These are phyloP conservation scores for Talaromyces sp. DNA, from an alignment of 2,329 filamentous ascomycete species.

Conservation along the genomic window DNA sequence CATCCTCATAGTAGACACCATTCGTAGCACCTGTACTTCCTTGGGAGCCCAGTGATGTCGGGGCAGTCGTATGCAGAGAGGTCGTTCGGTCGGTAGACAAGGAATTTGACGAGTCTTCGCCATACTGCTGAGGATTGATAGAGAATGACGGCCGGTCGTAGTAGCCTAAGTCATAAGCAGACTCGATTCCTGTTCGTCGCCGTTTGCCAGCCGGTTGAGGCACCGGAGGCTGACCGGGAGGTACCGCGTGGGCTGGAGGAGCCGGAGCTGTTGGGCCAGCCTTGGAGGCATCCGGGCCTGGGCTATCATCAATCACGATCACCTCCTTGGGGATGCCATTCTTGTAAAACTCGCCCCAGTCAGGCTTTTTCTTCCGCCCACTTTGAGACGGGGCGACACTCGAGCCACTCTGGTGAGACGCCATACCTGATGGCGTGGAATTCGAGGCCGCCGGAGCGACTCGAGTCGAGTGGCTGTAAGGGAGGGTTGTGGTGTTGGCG, in stretches of 20 bases:
- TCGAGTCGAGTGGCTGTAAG: constrained; percentile 40
- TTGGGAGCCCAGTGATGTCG: constrained; percentile 78
- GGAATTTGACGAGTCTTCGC: constrained; percentile 68
- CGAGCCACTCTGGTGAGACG: constrained; percentile 43
- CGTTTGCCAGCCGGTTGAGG: constrained; percentile 64
- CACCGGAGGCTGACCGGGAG: constrained; percentile 32
- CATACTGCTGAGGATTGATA: constrained; percentile 71
- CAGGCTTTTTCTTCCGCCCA: constrained; percentile 59
- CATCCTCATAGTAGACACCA: constrained; percentile 67
- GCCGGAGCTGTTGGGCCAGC: constrained; percentile 24
- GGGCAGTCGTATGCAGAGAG: constrained; percentile 82
- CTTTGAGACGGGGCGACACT: constrained; percentile 43
- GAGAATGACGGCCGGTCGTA: constrained; percentile 73
- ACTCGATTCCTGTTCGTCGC: constrained; percentile 66
- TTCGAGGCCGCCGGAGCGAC: constrained; percentile 41
- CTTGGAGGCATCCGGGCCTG: constrained; percentile 48
- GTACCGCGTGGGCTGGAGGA: constrained; percentile 21
- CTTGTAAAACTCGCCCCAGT: constrained; percentile 81
- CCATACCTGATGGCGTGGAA: constrained; percentile 38
- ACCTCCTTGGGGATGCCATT: constrained; percentile 83
- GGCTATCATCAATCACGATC: constrained; percentile 76
- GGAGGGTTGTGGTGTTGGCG: constrained; percentile 29
- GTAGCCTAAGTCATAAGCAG: constrained; percentile 70
- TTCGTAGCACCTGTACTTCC: constrained; percentile 55
- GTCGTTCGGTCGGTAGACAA: constrained; percentile 82